Evolutionary conservation across 2,329 filamentous ascomycete genomes (phyloP).

Genomic region (Monosporascus sp.): DNA sequence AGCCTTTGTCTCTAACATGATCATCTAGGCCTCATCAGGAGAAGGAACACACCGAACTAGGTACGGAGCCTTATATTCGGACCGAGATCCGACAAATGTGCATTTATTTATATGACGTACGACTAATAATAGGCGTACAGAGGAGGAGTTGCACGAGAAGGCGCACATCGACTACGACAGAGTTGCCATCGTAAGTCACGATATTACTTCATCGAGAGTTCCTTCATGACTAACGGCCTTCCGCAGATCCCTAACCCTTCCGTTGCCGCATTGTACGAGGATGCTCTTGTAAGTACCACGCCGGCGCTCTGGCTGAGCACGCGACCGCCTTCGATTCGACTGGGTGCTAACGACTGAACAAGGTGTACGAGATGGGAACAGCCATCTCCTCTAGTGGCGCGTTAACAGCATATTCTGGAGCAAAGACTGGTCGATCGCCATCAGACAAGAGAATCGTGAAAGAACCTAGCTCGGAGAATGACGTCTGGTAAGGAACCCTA

Average conservation of each 20-base stretch:
- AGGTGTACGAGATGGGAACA: slow-evolving; percentile 85
- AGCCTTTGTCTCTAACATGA: slow-evolving; percentile 21
- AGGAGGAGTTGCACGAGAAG: slow-evolving; percentile 95
- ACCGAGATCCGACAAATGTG: neutral
- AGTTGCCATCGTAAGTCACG: slow-evolving; percentile 79
- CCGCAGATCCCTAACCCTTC: slow-evolving; percentile 78
- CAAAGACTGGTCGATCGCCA: slow-evolving; percentile 95
- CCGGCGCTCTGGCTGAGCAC: slow-evolving; percentile 3
- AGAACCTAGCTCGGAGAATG: slow-evolving; percentile 80
- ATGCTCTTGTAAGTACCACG: slow-evolving; percentile 67
- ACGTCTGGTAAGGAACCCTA: slow-evolving; percentile 64
- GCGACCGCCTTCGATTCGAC: slow-evolving; percentile 4
- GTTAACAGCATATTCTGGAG: slow-evolving; percentile 93
- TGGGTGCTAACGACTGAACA: slow-evolving; percentile 13
- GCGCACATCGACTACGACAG: slow-evolving; percentile 99
- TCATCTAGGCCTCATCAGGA: slow-evolving; percentile 56
- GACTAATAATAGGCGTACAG: slow-evolving; percentile 28
- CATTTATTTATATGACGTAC: neutral
- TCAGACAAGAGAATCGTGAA: slow-evolving; percentile 97
- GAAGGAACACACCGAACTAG: slow-evolving; percentile 88
- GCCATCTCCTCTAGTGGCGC: slow-evolving; percentile 95
- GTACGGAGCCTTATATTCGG: slow-evolving; percentile 29
- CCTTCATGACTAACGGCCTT: slow-evolving; percentile 13
- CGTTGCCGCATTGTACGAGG: slow-evolving; percentile 94
- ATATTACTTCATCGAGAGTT: slow-evolving; percentile 1